Percentiles rank a stretch among this genome's conserved stretches.
Evolutionary conservation across 345 rosid genomes (phyloP).

Genomic region (Toxicodendron radicans): DNA sequence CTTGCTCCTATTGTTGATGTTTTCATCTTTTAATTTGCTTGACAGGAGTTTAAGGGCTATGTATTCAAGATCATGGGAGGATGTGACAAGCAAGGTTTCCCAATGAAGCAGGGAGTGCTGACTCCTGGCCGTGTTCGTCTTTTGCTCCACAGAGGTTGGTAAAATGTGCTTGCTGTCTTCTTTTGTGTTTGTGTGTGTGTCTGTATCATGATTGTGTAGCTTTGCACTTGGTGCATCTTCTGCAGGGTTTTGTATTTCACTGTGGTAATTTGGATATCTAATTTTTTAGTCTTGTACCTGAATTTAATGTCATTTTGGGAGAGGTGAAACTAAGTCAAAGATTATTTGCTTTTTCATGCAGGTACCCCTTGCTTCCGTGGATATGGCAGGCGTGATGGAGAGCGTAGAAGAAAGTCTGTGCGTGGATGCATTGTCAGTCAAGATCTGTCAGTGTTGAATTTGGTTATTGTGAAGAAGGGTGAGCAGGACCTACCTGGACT

Average conservation of each 20-base stretch:
- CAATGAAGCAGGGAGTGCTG: slow-evolving; percentile 89
- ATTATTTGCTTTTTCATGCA: slow-evolving; percentile 12
- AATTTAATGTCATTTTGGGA: not conserved
- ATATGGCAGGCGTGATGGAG: slow-evolving; percentile 74
- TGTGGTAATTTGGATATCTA: not conserved
- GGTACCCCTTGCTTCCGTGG: slow-evolving; percentile 90
- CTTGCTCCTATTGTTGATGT: not conserved
- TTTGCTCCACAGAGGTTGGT: slow-evolving; percentile 70
- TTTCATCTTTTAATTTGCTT: not conserved
- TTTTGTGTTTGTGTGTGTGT: not conserved
- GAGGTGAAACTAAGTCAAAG: not conserved
- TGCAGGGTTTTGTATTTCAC: not conserved
- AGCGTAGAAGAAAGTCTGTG: slow-evolving; percentile 85
- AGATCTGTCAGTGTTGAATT: slow-evolving; percentile 82
- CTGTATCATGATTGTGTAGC: not conserved
- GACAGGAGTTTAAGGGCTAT: slow-evolving; percentile 81
- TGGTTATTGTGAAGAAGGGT: slow-evolving; percentile 91
- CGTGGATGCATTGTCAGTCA: slow-evolving; percentile 91
- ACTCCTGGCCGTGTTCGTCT: slow-evolving; percentile 88
- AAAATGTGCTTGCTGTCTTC: not conserved
- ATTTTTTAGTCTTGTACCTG: not conserved
- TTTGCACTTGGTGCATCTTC: not conserved
- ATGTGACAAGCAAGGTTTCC: slow-evolving; percentile 90
- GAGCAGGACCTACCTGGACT: slow-evolving; percentile 82
- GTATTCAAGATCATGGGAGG: slow-evolving; percentile 91